phyloP scores from a whole-genome alignment of 192 early-diverging fungal genomes.

The Allomyces javanicus region DNA sequence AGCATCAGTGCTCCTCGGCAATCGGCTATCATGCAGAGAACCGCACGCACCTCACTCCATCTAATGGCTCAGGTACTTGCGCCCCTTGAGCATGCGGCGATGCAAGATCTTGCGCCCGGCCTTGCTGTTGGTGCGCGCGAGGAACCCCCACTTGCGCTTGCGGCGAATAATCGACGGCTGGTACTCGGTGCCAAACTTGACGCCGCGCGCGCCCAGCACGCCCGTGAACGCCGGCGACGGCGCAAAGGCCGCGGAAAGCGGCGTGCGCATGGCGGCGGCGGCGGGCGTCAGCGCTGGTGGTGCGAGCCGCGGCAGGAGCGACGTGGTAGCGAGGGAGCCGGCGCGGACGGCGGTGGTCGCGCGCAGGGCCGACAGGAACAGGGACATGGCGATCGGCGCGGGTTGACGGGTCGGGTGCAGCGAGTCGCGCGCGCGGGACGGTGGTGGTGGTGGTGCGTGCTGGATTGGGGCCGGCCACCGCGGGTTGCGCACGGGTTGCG shows the following conservation, averaged over 20 bases:
- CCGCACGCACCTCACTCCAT: not conserved
- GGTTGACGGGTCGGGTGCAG: too few relatives aligned
- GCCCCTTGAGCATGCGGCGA: conserved; percentile 67
- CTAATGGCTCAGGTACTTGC: conserved; percentile 68
- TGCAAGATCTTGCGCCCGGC: conserved; percentile 54
- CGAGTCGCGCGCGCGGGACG: too few relatives aligned
- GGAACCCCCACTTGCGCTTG: conserved; percentile 82
- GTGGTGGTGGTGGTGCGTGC: too few relatives aligned
- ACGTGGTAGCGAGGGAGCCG: too few relatives aligned
- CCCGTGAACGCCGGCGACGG: conserved; percentile 8
- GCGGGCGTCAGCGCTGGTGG: conserved; percentile 17
- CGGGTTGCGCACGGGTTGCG: too few relatives aligned
- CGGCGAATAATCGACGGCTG: conserved; percentile 78
- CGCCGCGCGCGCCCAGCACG: conserved; percentile 5
- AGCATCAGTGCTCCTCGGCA: too few relatives aligned
- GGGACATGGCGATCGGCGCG: too few relatives aligned
- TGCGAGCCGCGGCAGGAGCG: conserved; percentile 3
- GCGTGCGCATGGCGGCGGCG: conserved; percentile 18
- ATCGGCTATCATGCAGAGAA: too few relatives aligned
- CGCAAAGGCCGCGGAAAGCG: conserved; percentile 12
- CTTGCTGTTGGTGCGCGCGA: conserved; percentile 54
- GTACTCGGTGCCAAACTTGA: conserved; percentile 74
- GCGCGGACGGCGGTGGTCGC: too few relatives aligned
- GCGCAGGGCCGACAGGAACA: too few relatives aligned
- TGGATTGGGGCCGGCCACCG: too few relatives aligned